These are phyloP conservation scores for Apostasia shenzhenica DNA, from an alignment of 106 monocot species.

Conservation along the genomic window DNA sequence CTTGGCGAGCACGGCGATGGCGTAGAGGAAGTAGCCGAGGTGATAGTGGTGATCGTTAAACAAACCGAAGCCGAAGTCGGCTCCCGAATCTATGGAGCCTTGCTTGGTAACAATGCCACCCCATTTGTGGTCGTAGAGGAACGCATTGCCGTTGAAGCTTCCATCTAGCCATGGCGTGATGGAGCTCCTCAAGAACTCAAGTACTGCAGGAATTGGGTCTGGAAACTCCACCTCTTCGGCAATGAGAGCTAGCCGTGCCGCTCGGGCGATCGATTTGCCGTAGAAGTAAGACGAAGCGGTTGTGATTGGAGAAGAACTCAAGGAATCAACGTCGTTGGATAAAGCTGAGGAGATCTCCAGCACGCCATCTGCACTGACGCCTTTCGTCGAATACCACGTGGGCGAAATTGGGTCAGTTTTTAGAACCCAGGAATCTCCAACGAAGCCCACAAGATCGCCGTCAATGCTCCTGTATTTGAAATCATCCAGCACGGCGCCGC, in stretches of 20 bases:
- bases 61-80: constrained; percentile 86
- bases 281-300: constrained; percentile 89
- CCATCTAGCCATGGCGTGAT: constrained; percentile 89
- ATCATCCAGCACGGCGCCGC: constrained; percentile 28
- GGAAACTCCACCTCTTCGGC: constrained; percentile 58
- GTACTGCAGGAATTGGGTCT: constrained; percentile 56
- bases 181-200: constrained; percentile 32
- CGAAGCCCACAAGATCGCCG: constrained; percentile 79
- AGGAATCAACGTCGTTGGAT: constrained; percentile 36
- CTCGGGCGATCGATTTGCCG: constrained; percentile 82
- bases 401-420: constrained; percentile 57
- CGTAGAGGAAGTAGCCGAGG: constrained; percentile 83
- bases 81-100: constrained; percentile 62
- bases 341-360: constrained; percentile 56
- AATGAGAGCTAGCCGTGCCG: constrained; percentile 69
- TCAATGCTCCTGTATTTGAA: constrained; percentile 78
- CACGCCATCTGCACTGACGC: constrained; percentile 39
- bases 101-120: constrained; percentile 77
- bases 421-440: constrained; percentile 66
- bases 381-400: constrained; percentile 67
- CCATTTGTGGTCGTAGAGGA: constrained; percentile 80
- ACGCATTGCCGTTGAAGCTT: constrained; percentile 69
- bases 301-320: constrained; percentile 26
- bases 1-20: constrained; percentile 74
- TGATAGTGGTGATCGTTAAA: constrained; percentile 95